Conservation (phyloP, 495 filamentous ascomycete species). For the Aspergillus sparsus region DNA sequence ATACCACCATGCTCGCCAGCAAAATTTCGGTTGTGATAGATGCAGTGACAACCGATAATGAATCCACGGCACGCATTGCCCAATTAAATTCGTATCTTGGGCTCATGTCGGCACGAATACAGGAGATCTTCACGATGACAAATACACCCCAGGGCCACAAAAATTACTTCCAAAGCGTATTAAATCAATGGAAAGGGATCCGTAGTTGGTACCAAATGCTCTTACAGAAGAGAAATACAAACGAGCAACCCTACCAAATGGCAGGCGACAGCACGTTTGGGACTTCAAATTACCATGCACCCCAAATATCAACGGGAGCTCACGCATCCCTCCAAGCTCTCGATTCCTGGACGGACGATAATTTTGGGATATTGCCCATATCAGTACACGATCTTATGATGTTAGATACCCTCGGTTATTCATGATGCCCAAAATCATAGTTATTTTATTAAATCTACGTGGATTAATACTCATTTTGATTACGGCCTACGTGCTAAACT, state of each 20-base stretch:
- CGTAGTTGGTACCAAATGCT: slow-evolving; percentile 3
- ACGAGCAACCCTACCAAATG: not conserved
- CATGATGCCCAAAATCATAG: not conserved
- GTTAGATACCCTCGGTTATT: not conserved
- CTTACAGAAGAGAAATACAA: not conserved
- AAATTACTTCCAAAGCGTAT: slow-evolving; percentile 7
- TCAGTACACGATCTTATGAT: slow-evolving; percentile 3
- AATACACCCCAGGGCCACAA: slow-evolving; percentile 1
- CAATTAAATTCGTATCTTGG: not conserved
- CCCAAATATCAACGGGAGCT: not conserved
- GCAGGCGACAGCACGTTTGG: not conserved
- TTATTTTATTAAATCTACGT: too few species aligned
- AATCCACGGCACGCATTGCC: slow-evolving; percentile 7
- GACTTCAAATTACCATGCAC: not conserved
- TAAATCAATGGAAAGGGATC: slow-evolving; percentile 5
- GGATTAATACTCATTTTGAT: too few species aligned
- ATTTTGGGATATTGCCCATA: slow-evolving; percentile 6
- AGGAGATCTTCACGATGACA: slow-evolving; percentile 6
- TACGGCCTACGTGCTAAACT: too few species aligned
- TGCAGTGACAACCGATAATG: not conserved
- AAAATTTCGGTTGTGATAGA: slow-evolving; percentile 5
- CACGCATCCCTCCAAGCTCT: not conserved
- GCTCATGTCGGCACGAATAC: not conserved
- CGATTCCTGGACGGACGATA: slow-evolving; percentile 10
- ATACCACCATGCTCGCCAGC: slow-evolving; percentile 7